Evolutionary conservation across 371 early-diverging fungal genomes (phyloP), one percentile per base, ranked within the genome.

Genomic region (Batrachochytrium dendrobatidis): DNA sequence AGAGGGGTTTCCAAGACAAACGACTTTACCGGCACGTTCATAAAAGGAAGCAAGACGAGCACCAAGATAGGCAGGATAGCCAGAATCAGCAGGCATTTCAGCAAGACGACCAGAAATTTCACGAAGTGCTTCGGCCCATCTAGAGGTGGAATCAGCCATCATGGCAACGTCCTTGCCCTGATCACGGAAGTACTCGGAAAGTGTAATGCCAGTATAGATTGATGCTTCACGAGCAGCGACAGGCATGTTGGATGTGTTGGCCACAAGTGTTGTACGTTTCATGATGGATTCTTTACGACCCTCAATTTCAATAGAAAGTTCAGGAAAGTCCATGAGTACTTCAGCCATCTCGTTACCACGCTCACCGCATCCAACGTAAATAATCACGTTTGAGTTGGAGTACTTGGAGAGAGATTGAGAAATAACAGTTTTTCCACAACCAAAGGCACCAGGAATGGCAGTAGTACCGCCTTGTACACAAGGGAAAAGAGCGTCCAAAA

Each of bases 291-390:
- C 99, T 68, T 94, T 80, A 56, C 89, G 85, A 18, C 93, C 97
- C 34, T 92, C 89, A 32, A 95, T 78, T 63, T 91, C 93, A 59
- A 92, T 91, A 0, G 87, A 86, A 33, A 96, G 81, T 86, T 91
- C 87, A 26, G 99, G 99, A 88, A 99, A 99, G 71, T 99, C 99
- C 98, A 96, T 97, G 72, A 99, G 82, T 53, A 99, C 99, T 83
- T 99, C 99, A 69, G 99, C 98, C 99, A 99, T 99, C 73, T 99
- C 99, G 66, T 99, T 99, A 60, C 99, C 99, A 73, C 99, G 90
- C 78, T 99, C 99, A 65, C 99, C 99, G 68, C 93, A 71, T 35
- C 99, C 99, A 58, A 99, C 99, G 74, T 99, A 99, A 57, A 99
- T 92, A 76, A 99, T 99, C 56, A 98, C 85, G 75, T 99, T 99